These are phyloP conservation scores for Fusarium annulatum DNA, from an alignment of 2,329 filamentous ascomycete species.

Conservation along the genomic window DNA sequence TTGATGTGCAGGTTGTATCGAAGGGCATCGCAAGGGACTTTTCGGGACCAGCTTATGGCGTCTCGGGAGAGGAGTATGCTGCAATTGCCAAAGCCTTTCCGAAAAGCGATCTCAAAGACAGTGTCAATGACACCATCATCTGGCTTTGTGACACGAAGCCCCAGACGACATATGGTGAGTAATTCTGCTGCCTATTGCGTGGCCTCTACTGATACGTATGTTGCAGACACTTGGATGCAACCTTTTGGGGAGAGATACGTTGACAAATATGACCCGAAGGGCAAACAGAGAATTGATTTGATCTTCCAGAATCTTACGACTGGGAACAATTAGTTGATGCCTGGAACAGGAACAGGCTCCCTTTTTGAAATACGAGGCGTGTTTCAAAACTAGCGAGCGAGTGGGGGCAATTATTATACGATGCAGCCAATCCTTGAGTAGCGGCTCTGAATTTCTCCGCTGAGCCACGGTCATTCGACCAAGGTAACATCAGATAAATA, in stretches of 20 bases:
- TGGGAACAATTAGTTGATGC: not conserved
- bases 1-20: slow-evolving; percentile 5
- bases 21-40: slow-evolving; percentile 19
- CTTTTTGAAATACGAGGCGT: not conserved
- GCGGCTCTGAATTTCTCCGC: not conserved
- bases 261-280: not conserved
- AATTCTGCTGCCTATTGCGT: not conserved
- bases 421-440: not conserved
- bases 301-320: not conserved
- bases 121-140: slow-evolving; percentile 14
- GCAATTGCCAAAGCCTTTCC: not conserved
- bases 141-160: slow-evolving; percentile 19
- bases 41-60: not conserved
- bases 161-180: slow-evolving; percentile 9
- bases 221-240: slow-evolving; percentile 18
- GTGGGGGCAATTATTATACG: not conserved
- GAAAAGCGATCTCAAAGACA: not conserved
- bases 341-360: not conserved
- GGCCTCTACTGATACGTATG: not conserved
- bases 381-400: not conserved
- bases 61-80: not conserved
- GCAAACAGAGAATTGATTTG: slow-evolving; percentile 10
- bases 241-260: slow-evolving; percentile 25
- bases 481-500: not conserved
- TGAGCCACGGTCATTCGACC: not conserved